Base-by-base conservation (phyloP, 495 filamentous ascomycete genomes). In the Aspergillus nidulans region DNA sequence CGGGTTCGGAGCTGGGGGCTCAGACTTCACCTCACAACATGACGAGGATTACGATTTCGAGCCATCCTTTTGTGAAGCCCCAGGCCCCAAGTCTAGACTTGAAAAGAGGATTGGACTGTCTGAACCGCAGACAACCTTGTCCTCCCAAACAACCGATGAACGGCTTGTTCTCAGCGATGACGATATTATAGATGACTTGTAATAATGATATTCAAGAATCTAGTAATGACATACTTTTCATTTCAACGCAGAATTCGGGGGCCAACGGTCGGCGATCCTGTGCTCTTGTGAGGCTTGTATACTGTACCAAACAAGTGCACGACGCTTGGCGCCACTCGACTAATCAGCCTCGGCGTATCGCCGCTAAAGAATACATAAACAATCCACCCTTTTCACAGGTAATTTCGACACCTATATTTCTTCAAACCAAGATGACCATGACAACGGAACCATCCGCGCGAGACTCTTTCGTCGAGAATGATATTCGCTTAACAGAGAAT, bases 131-230 rank as follows among this genome's bases (percentile, higher is more conserved):
- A 15, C 42, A 44, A 4, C 30, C 12, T 10, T 25, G 13, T 1
- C n/a, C 16, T 32, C 21, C 2, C 30, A 52, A 36, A 23, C 15
- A 9, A 25, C 51, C 36, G 70, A 76, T 40, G 71, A 85, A 68
- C 85, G 83, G 48, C 66, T 95, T 53, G 81, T 91, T 49, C 73
- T 97, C 40, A 91, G 86, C 63, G 92, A 97, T 66, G 94, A 98
- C 77, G 94, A 98, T 78, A 97, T 98, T 70, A 90, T 91, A 69
- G 92, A 97, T 72, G 83, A 87, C 38, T 8, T 25, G 3, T 64
- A 40, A 61, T 44, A 12, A 34, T n/a, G n/a, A n/a, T n/a, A n/a
- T n/a, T n/a, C n/a, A n/a, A n/a, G n/a, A n/a, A n/a, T n/a, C n/a
- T n/a, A n/a, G n/a, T n/a, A n/a, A n/a, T n/a, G n/a, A n/a, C n/a